A percentile compares a stretch with the other conserved stretches of the same genome.
phyloP scores from a whole-genome alignment of 495 filamentous ascomycete genomes.

The Umbilicaria muhlenbergii region DNA sequence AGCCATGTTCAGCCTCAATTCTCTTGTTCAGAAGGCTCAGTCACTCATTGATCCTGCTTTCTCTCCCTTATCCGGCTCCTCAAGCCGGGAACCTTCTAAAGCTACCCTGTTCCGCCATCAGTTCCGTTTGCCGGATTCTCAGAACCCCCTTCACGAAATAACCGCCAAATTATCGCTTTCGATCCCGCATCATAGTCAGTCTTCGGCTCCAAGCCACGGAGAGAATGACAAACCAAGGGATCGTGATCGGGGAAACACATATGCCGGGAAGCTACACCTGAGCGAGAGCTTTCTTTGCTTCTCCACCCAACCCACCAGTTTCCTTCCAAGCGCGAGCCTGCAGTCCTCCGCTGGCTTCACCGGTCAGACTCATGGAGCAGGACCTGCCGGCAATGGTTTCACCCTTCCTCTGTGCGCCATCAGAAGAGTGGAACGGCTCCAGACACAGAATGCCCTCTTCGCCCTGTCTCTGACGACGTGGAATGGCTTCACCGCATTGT shows the following conservation, averaged over 20 bases:
- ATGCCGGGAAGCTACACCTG: slow-evolving; percentile 84
- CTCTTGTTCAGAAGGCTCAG: slow-evolving; percentile 87
- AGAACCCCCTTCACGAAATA: slow-evolving; percentile 88
- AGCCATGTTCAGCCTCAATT: slow-evolving; percentile 64
- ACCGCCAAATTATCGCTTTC: slow-evolving; percentile 85
- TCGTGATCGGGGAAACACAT: slow-evolving; percentile 56
- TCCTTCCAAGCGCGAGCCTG: slow-evolving; percentile 58
- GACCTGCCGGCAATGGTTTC: slow-evolving; percentile 92
- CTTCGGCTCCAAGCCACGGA: slow-evolving; percentile 25
- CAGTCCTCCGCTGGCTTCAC: slow-evolving; percentile 65
- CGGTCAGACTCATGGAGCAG: slow-evolving; percentile 76
- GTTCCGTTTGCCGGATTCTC: slow-evolving; percentile 84
- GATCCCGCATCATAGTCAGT: slow-evolving; percentile 31
- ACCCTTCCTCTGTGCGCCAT: slow-evolving; percentile 89
- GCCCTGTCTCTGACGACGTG: slow-evolving; percentile 89
- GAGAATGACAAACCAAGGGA: slow-evolving; percentile 47
- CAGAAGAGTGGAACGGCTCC: slow-evolving; percentile 76
- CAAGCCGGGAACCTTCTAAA: slow-evolving; percentile 74
- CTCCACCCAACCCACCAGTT: slow-evolving; percentile 81
- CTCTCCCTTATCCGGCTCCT: slow-evolving; percentile 27
- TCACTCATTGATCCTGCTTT: slow-evolving; percentile 79
- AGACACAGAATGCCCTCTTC: slow-evolving; percentile 83
- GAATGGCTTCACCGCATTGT: slow-evolving; percentile 52
- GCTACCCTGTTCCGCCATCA: slow-evolving; percentile 86
- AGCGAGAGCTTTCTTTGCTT: slow-evolving; percentile 93